A percentile compares a stretch with the other conserved stretches of the same genome.
Evolutionary conservation across 805 yeast genomes (phyloP).

Genomic region (Cyberlindnera nakhonratchasimensis): DNA sequence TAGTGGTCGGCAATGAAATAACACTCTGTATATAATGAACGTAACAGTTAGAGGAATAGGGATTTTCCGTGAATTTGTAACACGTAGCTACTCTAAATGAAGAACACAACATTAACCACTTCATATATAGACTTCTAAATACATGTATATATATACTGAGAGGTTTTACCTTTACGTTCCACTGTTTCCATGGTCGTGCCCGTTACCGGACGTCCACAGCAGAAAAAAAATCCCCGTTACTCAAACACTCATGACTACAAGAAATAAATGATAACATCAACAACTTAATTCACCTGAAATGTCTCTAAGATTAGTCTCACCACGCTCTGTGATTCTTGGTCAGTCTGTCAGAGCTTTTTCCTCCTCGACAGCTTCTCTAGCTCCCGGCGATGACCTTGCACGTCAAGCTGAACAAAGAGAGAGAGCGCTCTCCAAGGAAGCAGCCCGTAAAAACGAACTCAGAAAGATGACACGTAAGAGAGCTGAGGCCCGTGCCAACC

Average conservation of each 20-base stretch:
- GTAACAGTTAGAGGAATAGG: too few relatives aligned
- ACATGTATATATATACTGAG: too few relatives aligned
- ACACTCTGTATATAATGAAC: too few relatives aligned
- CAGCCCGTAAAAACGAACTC: slow-evolving; percentile 32
- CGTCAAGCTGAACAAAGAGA: slow-evolving; percentile 30
- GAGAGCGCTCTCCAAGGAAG: slow-evolving; percentile 26
- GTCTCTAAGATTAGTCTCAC: slow-evolving; percentile 5
- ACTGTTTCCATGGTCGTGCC: slow-evolving; percentile 4
- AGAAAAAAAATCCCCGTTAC: slow-evolving; percentile 2
- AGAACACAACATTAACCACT: too few relatives aligned
- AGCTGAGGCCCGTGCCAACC: slow-evolving; percentile 37
- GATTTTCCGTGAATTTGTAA: too few relatives aligned
- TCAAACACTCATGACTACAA: background rate
- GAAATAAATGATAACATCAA: too few relatives aligned
- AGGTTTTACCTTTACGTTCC: too few relatives aligned
- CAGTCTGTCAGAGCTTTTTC: slow-evolving; percentile 26
- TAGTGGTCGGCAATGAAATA: too few relatives aligned
- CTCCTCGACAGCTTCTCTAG: slow-evolving; percentile 7
- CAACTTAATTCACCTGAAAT: too few relatives aligned
- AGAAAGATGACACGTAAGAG: slow-evolving; percentile 36
- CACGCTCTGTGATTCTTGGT: slow-evolving; percentile 67
- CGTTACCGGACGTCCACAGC: slow-evolving; percentile 4
- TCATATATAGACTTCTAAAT: too few relatives aligned
- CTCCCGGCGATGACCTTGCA: slow-evolving; percentile 29
- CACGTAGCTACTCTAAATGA: too few relatives aligned